Evolutionary conservation across 2,329 filamentous ascomycete species (phyloP), one percentile per base, ranked within the genome.

Genomic region (Ophiocordyceps australis): DNA sequence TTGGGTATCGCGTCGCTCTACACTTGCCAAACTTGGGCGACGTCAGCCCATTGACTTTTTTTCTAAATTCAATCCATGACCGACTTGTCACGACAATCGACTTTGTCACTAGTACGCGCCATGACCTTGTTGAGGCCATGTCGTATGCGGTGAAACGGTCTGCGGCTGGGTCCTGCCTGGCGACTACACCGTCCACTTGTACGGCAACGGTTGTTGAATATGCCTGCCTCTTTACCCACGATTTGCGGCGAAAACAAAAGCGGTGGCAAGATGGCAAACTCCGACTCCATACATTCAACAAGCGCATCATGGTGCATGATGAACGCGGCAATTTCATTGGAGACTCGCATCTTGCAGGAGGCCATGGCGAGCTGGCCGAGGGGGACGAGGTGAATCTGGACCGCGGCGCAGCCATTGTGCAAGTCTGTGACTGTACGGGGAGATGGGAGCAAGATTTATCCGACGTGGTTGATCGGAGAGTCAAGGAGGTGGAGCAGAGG

Each of bases 211-310:
- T 94, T 20, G 58, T 78, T 42, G 82, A 91, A 42, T 91, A 76
- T 47, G 64, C 69, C 33, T 94, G 85, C 46, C 70, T 94, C 5
- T 94, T 80, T 50, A 91, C 83, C 3, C 71, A 80, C 43, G 85
- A 94, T 43, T 48, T 92, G 22, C 71, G 73, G 26, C 72, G 80
- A 29, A 94, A 94, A 53, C 74, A 81, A 38, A 94, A 94, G 47
- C 63, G 80, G 32, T 94, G 85, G 85, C 81, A 92, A 41, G 85
- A 94, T 73, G 85, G 86, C 19, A 72, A 72, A 26, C 65, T 94
- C 32, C 78, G 76, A 35, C 92, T 76, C 35, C 85, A 94, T 43
- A 76, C 78, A 1, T 93, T 92, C 65, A 94, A 94, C 54, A 80
- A 74, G 43, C 72, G 81, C 5, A 59, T 89, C 31, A 91, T 94